These are phyloP conservation scores for Curvularia verruculosa DNA, from an alignment of 2,329 filamentous ascomycete genomes.

Conservation along the genomic window DNA sequence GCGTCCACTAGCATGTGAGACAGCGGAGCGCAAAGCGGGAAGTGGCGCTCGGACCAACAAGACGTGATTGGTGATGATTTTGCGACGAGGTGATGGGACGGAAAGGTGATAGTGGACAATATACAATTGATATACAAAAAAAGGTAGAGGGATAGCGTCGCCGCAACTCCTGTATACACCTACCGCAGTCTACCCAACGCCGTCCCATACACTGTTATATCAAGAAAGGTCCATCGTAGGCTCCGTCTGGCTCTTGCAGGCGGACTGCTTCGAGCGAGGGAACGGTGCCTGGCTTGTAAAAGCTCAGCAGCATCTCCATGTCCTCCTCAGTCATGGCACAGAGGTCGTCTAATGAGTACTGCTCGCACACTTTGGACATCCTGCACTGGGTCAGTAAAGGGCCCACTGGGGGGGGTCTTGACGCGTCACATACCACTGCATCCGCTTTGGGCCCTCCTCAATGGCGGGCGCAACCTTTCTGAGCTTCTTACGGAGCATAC, in stretches of 20 bases:
- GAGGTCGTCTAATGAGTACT: constrained; percentile 83
- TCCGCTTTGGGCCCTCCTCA: constrained; percentile 81
- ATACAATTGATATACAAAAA: constrained; percentile 29
- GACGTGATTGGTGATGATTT: constrained; percentile 29
- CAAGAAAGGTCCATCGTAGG: constrained; percentile 57
- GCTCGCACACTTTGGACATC: constrained; percentile 92
- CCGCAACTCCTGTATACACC: constrained; percentile 22
- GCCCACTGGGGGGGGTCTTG: too few relatives aligned
- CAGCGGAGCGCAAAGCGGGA: constrained; percentile 1
- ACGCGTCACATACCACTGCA: constrained; percentile 71
- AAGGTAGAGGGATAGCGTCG: constrained; percentile 6
- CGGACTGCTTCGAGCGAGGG: constrained; percentile 53
- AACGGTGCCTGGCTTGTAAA: constrained; percentile 63
- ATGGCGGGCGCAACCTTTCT: constrained; percentile 74
- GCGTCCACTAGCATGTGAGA: constrained; percentile 7
- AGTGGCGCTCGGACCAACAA: constrained; percentile 22
- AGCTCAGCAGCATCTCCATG: constrained; percentile 82
- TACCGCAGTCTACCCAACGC: constrained; percentile 18
- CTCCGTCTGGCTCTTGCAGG: constrained; percentile 47
- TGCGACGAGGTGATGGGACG: constrained; percentile 3
- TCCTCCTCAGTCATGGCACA: constrained; percentile 79
- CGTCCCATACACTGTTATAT: constrained; percentile 29
- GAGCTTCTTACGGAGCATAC: constrained; percentile 77
- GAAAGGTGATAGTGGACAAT: constrained; percentile 7
- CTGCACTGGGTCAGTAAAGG: constrained; percentile 53